phyloP scores from a whole-genome alignment of 2,329 filamentous ascomycete genomes.

The Grosmannia serpens region DNA sequence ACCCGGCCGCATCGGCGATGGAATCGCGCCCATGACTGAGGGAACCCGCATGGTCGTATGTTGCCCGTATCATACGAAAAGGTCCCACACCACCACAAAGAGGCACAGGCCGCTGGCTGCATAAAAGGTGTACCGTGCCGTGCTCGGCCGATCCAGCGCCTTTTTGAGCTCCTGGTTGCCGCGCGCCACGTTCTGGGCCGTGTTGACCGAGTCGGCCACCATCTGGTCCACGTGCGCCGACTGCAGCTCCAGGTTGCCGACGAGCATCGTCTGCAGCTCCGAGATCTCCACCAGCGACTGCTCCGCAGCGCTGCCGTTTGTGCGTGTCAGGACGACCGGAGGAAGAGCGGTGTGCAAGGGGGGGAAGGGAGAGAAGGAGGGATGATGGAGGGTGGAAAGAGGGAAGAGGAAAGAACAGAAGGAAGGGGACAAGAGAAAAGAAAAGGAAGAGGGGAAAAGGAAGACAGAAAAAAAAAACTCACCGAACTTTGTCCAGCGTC shows the following conservation, averaged over 20 bases:
- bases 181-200: slow-evolving; percentile 73
- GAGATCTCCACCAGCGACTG: slow-evolving; percentile 87
- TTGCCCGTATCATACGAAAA: slow-evolving; percentile 37
- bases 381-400: neutral
- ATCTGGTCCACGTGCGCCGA: slow-evolving; percentile 83
- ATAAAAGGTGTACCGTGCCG: slow-evolving; percentile 69
- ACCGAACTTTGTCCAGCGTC: slow-evolving; percentile 90
- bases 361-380: neutral
- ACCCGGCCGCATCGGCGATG: too few relatives aligned
- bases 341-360: too few relatives aligned
- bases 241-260: slow-evolving; percentile 74
- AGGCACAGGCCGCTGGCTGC: slow-evolving; percentile 65
- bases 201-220: slow-evolving; percentile 70
- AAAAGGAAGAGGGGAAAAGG: neutral
- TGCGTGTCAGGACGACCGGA: neutral
- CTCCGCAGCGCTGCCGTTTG: slow-evolving; percentile 58
- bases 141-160: slow-evolving; percentile 60
- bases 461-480: slow-evolving; percentile 25
- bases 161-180: slow-evolving; percentile 88
- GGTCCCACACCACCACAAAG: slow-evolving; percentile 67
- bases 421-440: neutral
- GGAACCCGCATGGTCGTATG: neutral
- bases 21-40: too few relatives aligned
- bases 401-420: neutral
- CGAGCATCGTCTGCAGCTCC: slow-evolving; percentile 80